These are phyloP conservation scores for Ceratocystis lukuohia DNA, from an alignment of 2,329 filamentous ascomycete genomes.

Conservation along the genomic window DNA sequence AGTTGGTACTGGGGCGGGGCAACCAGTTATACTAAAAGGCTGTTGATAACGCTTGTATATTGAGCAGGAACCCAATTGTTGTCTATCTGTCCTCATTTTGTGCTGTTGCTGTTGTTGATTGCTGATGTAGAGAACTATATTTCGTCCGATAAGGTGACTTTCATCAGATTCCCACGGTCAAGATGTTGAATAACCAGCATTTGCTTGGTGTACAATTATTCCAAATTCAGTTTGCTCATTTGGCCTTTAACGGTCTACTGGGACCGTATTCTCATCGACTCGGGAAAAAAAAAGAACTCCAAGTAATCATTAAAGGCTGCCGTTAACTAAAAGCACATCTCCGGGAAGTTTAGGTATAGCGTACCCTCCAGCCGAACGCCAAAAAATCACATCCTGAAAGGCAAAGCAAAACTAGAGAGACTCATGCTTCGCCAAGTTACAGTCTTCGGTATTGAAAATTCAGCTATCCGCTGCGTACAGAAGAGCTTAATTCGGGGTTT, in stretches of 20 bases:
- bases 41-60: neutral
- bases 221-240: neutral
- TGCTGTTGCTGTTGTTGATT: neutral
- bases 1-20: neutral
- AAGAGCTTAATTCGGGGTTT: too few relatives aligned
- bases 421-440: slow-evolving; percentile 16
- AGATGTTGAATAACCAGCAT: too few relatives aligned
- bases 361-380: neutral
- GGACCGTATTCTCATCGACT: neutral
- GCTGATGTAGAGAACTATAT: neutral
- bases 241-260: neutral
- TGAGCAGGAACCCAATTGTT: neutral
- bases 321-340: neutral
- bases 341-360: neutral
- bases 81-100: neutral
- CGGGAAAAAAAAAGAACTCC: neutral
- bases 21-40: neutral
- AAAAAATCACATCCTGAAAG: neutral
- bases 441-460: slow-evolving; percentile 19
- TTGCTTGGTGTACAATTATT: neutral
- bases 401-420: neutral
- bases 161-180: neutral
- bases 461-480: slow-evolving; percentile 33
- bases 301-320: neutral
- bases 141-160: neutral